Base-by-base conservation (phyloP, 352 stramenopile genomes). In the Pythium sp. region DNA sequence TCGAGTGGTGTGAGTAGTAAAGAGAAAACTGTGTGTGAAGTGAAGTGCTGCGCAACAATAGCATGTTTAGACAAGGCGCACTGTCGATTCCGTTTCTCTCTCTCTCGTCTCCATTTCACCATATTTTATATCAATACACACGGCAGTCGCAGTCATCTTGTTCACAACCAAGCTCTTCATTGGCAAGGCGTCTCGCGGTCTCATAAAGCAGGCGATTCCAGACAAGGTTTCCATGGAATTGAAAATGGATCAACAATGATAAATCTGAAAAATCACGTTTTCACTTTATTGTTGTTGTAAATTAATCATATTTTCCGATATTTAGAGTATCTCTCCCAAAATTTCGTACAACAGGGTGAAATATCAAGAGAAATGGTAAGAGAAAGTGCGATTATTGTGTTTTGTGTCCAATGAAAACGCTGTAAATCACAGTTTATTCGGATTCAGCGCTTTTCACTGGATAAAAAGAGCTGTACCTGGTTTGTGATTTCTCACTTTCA, bases 51-150 rank as follows among this genome's bases (percentile, higher is more conserved):
- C 54, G 54, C 54, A 26, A 18, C 28, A 60, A 60, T 60, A 43
- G 54, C 28, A 60, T 60, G 54, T 60, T 60, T 60, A 60, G 54
- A 60, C 54, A 43, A 59, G 54, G 28, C 54, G 54, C 18, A 24
- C 26, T 36, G 54, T 60, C 54, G 15, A 38, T 41, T 59, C 26
- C 54, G 3, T 12, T 32, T 56, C 49, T 41, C 53, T 58, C 22
- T 20, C 54, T 60, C 28, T 11, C 28, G 18, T 41, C 54, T 51
- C 43, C 15, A 22, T 51, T 51, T 20, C 18, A 22, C 43, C 43
- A 11, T 51, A 51, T 51, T 51, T 22, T 51, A 51, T 51, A 51
- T 51, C 43, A 51, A 51, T 51, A 22, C 43, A 51, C 36, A 51
- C 8, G 41, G 5, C 41, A 49, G 15, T n/a, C 14, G 18, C 18